Base-by-base conservation (phyloP, 106 monocot genomes). In the Apostasia ramifera region DNA sequence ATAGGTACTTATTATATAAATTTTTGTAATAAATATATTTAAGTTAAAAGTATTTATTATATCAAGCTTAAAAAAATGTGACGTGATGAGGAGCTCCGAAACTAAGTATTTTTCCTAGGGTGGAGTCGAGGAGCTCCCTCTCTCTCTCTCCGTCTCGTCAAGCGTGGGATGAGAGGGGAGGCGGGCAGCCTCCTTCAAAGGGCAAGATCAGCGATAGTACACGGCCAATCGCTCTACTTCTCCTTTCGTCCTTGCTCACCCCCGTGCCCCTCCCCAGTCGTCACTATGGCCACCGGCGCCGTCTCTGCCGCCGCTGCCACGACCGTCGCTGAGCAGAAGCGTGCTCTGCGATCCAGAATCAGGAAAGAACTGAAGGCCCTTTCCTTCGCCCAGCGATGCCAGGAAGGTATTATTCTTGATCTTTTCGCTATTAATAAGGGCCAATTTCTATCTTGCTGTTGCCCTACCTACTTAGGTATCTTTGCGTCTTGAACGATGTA, bases 301-400 rank as follows among this genome's bases (percentile, higher is more conserved):
- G 4, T 26, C 8, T 13, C 3, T 48, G 37, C 15, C 48, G 65
- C 48, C 47, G 47, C 37, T 37, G 15, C n/a, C 26, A 12, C 65
- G 47, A 15, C 65, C 5, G 65, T 37, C 37, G 65, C 65, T 11
- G 65, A 65, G 48, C 65, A 47, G 65, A 65, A 65, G 65, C 65
- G 26, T 65, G 65, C 65, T 48, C 65, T 65, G 14, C n/a, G 65
- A 48, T 49, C 65, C 8, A 49, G 47, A 47, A 48, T 65, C 48
- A 65, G 48, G 26, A 65, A 48, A 48, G 48, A 65, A 48, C 65
- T 65, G 26, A 46, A 48, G 7, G 46, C 65, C 7, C 2, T 65
- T 47, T 37, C 65, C 26, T 5, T 26, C 37, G 47, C 46, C 8
- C 47, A 47, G 47, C 47, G 65, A 65, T 47, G n/a, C 8, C 5